These are phyloP conservation scores for Diplodia mutila DNA, from an alignment of 2,329 filamentous ascomycete species.

Conservation along the genomic window DNA sequence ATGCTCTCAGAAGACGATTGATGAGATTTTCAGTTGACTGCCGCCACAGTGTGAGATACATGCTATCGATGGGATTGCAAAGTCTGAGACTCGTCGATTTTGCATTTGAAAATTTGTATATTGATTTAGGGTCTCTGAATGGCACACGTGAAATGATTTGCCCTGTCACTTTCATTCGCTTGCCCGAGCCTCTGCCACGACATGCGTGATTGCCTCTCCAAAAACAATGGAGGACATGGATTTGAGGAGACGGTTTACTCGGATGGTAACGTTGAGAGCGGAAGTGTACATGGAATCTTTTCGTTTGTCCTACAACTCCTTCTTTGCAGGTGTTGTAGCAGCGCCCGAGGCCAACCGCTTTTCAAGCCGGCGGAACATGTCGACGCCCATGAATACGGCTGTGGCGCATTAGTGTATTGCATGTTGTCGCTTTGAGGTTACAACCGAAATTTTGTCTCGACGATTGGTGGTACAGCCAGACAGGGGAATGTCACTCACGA, in stretches of 20 bases:
- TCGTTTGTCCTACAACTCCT: not conserved
- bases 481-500: not conserved
- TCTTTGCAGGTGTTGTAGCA: not conserved
- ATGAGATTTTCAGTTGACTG: no score
- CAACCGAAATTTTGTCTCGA: not conserved
- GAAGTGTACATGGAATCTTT: not conserved
- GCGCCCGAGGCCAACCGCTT: not conserved
- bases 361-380: conserved; percentile 21
- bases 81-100: no score
- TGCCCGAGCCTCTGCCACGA: no score
- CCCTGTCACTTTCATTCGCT: no score
- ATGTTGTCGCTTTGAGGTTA: not conserved
- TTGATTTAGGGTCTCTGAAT: no score
- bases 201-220: no score
- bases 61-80: no score
- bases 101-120: no score
- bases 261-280: not conserved
- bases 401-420: not conserved
- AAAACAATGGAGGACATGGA: no score
- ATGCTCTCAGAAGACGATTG: no score
- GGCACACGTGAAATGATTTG: no score
- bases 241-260: not conserved
- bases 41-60: no score
- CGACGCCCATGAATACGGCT: conserved; percentile 25
- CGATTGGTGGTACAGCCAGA: not conserved